Conservation (phyloP, 164 flowering plant species). For the Tetrastigma voinierianum region DNA sequence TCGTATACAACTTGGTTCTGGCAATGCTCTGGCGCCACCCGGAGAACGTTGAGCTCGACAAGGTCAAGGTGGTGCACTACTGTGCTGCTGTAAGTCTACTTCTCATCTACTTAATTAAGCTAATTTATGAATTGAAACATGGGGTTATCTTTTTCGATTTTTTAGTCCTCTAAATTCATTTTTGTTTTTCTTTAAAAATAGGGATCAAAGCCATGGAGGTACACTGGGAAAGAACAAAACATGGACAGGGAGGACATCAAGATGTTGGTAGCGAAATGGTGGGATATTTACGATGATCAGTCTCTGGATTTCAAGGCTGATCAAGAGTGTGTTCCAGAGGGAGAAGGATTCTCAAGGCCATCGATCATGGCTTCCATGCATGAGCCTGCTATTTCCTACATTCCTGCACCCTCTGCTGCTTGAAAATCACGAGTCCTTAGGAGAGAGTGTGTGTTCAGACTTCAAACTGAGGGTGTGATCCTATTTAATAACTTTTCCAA, state of each 20-base stretch:
- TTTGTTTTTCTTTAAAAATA: slow-evolving; percentile 6
- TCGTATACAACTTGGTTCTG: slow-evolving; percentile 48
- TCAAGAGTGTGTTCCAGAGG: slow-evolving; percentile 14
- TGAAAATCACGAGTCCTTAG: slow-evolving; percentile 9
- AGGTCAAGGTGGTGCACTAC: slow-evolving; percentile 61
- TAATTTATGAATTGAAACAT: neutral
- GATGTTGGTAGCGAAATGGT: slow-evolving; percentile 59
- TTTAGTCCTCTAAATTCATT: neutral
- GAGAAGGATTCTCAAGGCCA: slow-evolving; percentile 29
- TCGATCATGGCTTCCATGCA: slow-evolving; percentile 42
- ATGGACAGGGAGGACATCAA: slow-evolving; percentile 73
- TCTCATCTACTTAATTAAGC: neutral
- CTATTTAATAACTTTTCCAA: too few relatives aligned
- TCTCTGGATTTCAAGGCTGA: slow-evolving; percentile 45
- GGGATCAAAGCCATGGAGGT: slow-evolving; percentile 84
- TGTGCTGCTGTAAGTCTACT: slow-evolving; percentile 59
- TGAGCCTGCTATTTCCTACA: slow-evolving; percentile 39
- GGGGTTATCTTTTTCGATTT: neutral
- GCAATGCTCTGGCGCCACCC: slow-evolving; percentile 72
- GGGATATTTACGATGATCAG: slow-evolving; percentile 62
- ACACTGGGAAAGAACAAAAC: slow-evolving; percentile 58
- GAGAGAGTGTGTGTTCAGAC: neutral
- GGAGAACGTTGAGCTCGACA: slow-evolving; percentile 50
- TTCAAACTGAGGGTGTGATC: neutral
- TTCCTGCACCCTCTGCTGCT: slow-evolving; percentile 63